A percentile compares a stretch with the other conserved stretches of the same genome.
phyloP scores from a whole-genome alignment of 805 yeast genomes.

The Kuraishia molischiana region DNA sequence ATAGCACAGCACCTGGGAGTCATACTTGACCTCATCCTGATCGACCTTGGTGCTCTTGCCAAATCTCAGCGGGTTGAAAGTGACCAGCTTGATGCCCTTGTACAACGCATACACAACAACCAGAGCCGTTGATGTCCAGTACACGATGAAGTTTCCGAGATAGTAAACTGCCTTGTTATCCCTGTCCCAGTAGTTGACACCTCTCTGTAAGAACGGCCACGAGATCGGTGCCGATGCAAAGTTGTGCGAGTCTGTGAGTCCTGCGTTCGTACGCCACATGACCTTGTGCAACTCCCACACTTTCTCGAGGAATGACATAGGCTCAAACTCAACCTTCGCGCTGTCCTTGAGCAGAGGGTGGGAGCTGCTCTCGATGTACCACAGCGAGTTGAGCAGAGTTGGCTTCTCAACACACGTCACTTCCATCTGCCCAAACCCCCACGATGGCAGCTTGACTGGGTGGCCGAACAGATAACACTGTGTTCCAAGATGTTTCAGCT shows the following conservation, averaged over 20 bases:
- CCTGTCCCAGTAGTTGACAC: conserved; percentile 48
- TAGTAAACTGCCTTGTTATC: conserved; percentile 39
- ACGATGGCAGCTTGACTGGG: conserved; percentile 56
- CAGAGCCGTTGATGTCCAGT: conserved; percentile 32
- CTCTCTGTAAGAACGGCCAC: conserved; percentile 55
- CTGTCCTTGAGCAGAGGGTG: conserved; percentile 37
- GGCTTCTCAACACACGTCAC: conserved; percentile 80
- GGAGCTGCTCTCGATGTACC: conserved; percentile 61
- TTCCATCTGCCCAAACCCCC: conserved; percentile 73
- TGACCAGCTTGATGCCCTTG: conserved; percentile 1
- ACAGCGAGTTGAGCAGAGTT: conserved; percentile 52
- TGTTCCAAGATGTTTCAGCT: conserved; percentile 55
- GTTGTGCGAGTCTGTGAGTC: conserved; percentile 35
- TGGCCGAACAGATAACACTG: conserved; percentile 72
- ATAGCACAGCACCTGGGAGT: conserved; percentile 21
- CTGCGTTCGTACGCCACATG: conserved; percentile 41
- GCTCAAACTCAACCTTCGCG: conserved; percentile 17
- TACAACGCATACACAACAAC: conserved; percentile 16
- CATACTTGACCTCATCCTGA: conserved; percentile 8
- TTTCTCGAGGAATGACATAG: conserved; percentile 37
- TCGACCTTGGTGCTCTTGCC: not conserved
- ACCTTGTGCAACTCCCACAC: conserved; percentile 45
- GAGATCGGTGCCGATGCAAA: conserved; percentile 45
- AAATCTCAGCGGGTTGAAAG: conserved; percentile 1
- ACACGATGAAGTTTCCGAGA: conserved; percentile 55